Percentiles rank a stretch among this genome's conserved stretches.
Conservation (phyloP, 306 rosid species). For the Lathyrus aphaca region DNA sequence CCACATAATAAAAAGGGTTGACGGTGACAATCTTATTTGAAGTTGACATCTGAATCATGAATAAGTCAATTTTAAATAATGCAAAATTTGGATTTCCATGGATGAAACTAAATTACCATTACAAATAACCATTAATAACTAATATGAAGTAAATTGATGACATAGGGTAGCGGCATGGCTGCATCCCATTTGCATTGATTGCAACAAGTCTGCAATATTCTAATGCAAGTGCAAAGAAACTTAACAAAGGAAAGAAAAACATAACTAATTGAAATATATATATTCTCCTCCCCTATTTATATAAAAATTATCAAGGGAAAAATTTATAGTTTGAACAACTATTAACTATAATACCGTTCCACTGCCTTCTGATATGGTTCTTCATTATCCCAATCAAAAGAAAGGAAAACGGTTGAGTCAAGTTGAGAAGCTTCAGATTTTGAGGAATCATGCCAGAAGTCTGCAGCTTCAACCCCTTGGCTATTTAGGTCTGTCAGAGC, state of each 20-base stretch:
- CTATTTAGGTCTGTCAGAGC: slow-evolving; percentile 55
- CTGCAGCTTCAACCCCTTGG: slow-evolving; percentile 58
- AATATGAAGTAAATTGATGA: slow-evolving; percentile 25
- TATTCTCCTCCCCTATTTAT: not conserved
- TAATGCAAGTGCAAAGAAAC: slow-evolving; percentile 37
- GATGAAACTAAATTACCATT: slow-evolving; percentile 33
- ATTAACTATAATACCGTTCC: slow-evolving; percentile 65
- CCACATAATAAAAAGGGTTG: slow-evolving; percentile 19
- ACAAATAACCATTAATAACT: slow-evolving; percentile 15
- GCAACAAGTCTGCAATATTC: slow-evolving; percentile 31
- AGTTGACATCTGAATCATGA: slow-evolving; percentile 11
- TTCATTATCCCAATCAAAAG: slow-evolving; percentile 96
- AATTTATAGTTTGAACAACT: slow-evolving; percentile 22
- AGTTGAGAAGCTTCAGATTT: slow-evolving; percentile 71
- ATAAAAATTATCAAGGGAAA: not conserved
- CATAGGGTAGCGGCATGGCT: not conserved
- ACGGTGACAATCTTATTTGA: slow-evolving; percentile 10
- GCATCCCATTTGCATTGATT: slow-evolving; percentile 24
- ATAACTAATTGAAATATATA: not conserved
- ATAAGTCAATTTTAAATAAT: slow-evolving; percentile 30
- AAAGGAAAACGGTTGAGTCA: slow-evolving; percentile 82
- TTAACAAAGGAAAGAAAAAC: not conserved
- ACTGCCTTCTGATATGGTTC: slow-evolving; percentile 90
- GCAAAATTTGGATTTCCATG: slow-evolving; percentile 21
- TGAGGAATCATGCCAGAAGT: slow-evolving; percentile 64